Evolutionary conservation across 768 basidiomycete genomes (phyloP).

Genomic region (Chalciporus chontae): DNA sequence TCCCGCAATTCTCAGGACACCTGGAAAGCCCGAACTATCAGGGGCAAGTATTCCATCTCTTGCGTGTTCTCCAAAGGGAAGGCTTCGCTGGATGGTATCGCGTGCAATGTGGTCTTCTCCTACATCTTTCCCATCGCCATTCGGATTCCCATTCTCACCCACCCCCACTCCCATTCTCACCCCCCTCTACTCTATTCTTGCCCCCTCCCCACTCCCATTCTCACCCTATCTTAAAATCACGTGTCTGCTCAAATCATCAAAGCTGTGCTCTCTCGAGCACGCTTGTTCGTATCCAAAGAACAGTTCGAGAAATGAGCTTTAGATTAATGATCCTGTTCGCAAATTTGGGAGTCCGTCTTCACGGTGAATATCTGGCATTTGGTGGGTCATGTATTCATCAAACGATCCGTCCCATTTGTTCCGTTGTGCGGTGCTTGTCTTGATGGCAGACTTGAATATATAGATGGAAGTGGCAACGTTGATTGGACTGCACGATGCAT

Average conservation of each 20-base stretch:
- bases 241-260: slow-evolving; percentile 94
- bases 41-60: slow-evolving; percentile 81
- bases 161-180: too few species aligned
- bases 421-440: too few species aligned
- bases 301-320: too few species aligned
- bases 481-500: too few species aligned
- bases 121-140: background rate
- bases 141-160: background rate
- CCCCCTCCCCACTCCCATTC: too few species aligned
- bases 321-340: slow-evolving; percentile 49
- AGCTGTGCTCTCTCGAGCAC: slow-evolving; percentile 91
- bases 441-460: too few species aligned
- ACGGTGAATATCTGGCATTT: background rate
- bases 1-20: too few species aligned
- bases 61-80: slow-evolving; percentile 69
- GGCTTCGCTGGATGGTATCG: slow-evolving; percentile 95
- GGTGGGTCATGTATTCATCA: background rate
- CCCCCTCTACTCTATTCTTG: too few species aligned
- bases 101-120: slow-evolving; percentile 42
- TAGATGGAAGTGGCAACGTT: too few species aligned
- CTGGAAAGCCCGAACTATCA: slow-evolving; percentile 42
- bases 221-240: background rate
- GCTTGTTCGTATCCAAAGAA: slow-evolving; percentile 97
- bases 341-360: slow-evolving; percentile 21
- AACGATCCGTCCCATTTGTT: too few species aligned